Evolutionary conservation across 208 protist species (phyloP), one percentile per base, ranked within the genome.

Genomic region (Leishmania braziliensis): DNA sequence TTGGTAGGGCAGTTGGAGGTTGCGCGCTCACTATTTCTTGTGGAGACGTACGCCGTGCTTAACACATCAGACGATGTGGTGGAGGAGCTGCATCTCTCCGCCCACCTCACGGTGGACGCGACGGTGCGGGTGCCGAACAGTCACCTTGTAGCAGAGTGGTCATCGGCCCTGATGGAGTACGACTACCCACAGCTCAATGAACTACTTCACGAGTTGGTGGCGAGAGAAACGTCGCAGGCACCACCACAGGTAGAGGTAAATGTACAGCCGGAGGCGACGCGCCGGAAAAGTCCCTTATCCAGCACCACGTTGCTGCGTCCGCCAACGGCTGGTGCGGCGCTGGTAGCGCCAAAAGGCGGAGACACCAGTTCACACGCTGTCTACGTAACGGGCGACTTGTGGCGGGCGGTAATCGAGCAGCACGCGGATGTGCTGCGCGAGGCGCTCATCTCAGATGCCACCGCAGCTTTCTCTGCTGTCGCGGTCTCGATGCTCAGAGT

Each of bases 151-250:
- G 65, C 5, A 20, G 62, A 29, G 9, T 82, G 82, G 72, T 72
- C 54, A 26, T 33, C 46, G 46, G 20, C 51, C 36, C 43, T 86
- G 50, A 48, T 72, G 68, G 66, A 46, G 71, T 26, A 82, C 60
- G 46, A 68, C 54, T 86, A 86, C 66, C 53, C 82, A 0, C 51
- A 63, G 73, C 36, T 86, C 26, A 82, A 62, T 3, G 78, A 76
- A 33, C 78, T 80, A 48, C 33, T 86, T 18, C 26, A 5, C 4
- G 56, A 82, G 26, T 20, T 77, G 58, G 75, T 58, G 8, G 33
- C 43, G 2, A 39, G 39, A n/a, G n/a, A 6, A 29, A n/a, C 72
- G 18, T 33, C 72, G 51, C n/a, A 1, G 51, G 23, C 48, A n/a
- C n/a, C 51, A 62, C 29, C 2, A 26, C 72, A 26, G 16, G 20